Conservation (phyloP, 169 alveolate genomes). For the Plasmodium chabaudi region DNA sequence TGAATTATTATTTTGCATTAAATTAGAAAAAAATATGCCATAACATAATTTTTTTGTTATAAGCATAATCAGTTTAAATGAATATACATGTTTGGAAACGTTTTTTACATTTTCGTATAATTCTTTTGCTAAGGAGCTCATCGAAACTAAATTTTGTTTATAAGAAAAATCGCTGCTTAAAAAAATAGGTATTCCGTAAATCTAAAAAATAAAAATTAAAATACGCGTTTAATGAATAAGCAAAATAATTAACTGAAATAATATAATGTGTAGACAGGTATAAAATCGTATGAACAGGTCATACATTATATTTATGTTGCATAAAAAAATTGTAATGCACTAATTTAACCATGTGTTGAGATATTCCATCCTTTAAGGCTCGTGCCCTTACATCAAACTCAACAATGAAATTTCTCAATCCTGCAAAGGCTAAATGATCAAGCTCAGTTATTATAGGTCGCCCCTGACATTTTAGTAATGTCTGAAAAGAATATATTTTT, state of each 20-base stretch:
- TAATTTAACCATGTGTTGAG: constrained; percentile 64
- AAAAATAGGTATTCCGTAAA: constrained; percentile 73
- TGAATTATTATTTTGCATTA: too few species aligned
- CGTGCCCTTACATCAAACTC: constrained; percentile 67
- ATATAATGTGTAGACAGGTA: too few species aligned
- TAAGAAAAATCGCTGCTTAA: constrained; percentile 2
- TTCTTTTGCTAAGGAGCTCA: constrained; percentile 37
- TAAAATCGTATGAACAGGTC: too few species aligned
- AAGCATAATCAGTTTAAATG: too few species aligned
- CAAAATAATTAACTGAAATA: neutral
- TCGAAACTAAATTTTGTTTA: constrained; percentile 50
- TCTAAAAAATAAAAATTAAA: constrained; percentile 19
- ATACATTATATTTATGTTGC: neutral
- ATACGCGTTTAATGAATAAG: neutral
- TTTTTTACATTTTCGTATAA: constrained; percentile 52
- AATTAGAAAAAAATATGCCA: too few species aligned
- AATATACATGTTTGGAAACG: neutral
- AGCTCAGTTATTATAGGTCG: constrained; percentile 45
- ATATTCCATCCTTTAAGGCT: constrained; percentile 67
- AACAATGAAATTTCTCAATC: constrained; percentile 27
- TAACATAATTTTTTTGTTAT: too few species aligned
- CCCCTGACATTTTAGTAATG: constrained; percentile 50
- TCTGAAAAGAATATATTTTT: constrained; percentile 23
- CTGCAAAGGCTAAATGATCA: constrained; percentile 15
- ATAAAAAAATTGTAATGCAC: neutral